These are phyloP conservation scores for Fusarium gaditjirri DNA, from an alignment of 2,329 filamentous ascomycete genomes.

Conservation along the genomic window DNA sequence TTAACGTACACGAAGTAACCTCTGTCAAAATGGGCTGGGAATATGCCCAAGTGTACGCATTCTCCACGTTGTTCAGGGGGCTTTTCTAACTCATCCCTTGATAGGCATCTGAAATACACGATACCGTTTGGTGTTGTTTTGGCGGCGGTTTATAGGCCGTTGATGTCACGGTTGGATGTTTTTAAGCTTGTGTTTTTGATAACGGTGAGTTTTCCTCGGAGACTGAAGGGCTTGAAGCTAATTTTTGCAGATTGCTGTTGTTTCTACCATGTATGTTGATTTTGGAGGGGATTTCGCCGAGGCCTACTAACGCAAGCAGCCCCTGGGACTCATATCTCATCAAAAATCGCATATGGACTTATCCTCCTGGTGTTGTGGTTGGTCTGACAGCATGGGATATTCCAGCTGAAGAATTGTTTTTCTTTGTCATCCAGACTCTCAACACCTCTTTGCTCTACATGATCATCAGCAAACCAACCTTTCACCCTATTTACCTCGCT, in stretches of 20 bases:
- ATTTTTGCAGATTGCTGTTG: constrained; percentile 58
- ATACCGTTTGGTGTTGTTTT: constrained; percentile 32
- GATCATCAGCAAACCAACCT: constrained; percentile 71
- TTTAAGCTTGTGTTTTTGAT: constrained; percentile 34
- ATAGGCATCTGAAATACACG: constrained; percentile 39
- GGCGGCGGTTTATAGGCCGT: constrained; percentile 23
- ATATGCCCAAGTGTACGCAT: constrained; percentile 40
- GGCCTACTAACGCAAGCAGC: background rate
- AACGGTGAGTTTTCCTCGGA: background rate
- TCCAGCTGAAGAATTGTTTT: constrained; percentile 78
- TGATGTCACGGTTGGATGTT: constrained; percentile 32
- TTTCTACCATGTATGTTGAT: constrained; percentile 64
- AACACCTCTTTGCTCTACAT: constrained; percentile 76
- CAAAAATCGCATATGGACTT: constrained; percentile 74
- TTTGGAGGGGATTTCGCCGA: background rate
- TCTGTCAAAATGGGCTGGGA: constrained; percentile 40
- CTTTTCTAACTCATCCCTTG: background rate
- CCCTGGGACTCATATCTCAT: constrained; percentile 84
- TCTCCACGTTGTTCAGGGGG: background rate
- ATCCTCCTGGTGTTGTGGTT: constrained; percentile 71
- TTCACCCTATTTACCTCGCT: constrained; percentile 58
- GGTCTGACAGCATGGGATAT: constrained; percentile 72
- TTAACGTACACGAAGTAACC: background rate
- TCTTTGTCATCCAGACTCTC: constrained; percentile 82
- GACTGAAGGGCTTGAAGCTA: accelerated